Percentiles rank a stretch among this genome's conserved stretches.
phyloP scores from a whole-genome alignment of 1,284 basidiomycete species.

The Trichosporon asahii region DNA sequence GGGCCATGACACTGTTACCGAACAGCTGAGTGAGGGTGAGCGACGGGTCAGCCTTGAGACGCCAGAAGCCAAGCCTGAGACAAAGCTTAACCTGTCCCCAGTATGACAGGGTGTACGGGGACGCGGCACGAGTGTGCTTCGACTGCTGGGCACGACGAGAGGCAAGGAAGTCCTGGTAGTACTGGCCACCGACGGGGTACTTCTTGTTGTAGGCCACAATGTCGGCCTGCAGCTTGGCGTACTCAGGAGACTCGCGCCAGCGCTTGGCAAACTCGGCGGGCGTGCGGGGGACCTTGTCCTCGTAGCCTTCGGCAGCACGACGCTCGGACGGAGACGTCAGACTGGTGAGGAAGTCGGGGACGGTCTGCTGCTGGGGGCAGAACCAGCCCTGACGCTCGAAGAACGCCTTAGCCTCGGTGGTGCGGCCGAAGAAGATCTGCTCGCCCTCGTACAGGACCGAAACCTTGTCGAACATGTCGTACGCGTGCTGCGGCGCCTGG shows the following conservation, averaged over 20 bases:
- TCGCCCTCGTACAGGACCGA: slow-evolving; percentile 74
- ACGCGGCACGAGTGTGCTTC: slow-evolving; percentile 47
- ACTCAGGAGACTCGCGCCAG: slow-evolving; percentile 49
- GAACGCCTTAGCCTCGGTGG: slow-evolving; percentile 68
- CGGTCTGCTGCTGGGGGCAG: slow-evolving; percentile 51
- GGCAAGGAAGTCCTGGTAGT: slow-evolving; percentile 49
- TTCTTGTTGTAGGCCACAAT: slow-evolving; percentile 48
- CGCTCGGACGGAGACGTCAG: slow-evolving; percentile 65
- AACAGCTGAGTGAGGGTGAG: slow-evolving; percentile 51
- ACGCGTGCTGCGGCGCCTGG: slow-evolving; percentile 55
- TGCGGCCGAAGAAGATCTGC: slow-evolving; percentile 76
- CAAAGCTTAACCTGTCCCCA: slow-evolving; percentile 51
- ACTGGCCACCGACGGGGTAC: slow-evolving; percentile 49
- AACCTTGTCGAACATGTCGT: slow-evolving; percentile 65
- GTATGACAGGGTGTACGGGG: slow-evolving; percentile 54
- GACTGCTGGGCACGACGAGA: slow-evolving; percentile 53
- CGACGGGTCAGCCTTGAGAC: slow-evolving; percentile 50
- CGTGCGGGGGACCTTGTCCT: slow-evolving; percentile 59
- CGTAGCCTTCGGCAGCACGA: slow-evolving; percentile 56
- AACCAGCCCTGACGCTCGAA: slow-evolving; percentile 75
- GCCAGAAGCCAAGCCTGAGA: slow-evolving; percentile 50
- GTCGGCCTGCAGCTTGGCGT: slow-evolving; percentile 44
- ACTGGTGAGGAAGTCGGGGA: slow-evolving; percentile 60
- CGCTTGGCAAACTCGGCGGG: slow-evolving; percentile 59
- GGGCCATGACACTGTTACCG: slow-evolving; percentile 51